A percentile compares a stretch with the other conserved stretches of the same genome.
Conservation (phyloP, 768 basidiomycete species). For the Gymnopilus dilepis region DNA sequence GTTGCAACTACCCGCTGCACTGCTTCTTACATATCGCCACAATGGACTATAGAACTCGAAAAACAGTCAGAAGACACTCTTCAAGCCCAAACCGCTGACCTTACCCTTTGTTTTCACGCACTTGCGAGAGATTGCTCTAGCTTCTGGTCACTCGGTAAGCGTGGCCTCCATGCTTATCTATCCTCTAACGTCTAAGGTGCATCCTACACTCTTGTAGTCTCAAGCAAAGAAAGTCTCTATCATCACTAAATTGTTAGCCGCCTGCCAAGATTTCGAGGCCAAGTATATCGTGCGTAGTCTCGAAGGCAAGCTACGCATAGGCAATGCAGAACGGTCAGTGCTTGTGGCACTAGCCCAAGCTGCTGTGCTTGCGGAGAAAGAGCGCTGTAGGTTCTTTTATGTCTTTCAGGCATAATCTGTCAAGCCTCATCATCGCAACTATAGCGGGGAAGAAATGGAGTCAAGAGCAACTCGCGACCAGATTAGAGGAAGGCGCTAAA, state of each 20-base stretch:
- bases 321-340: slow-evolving; percentile 96
- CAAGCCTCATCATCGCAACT: slow-evolving; percentile 2
- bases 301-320: slow-evolving; percentile 96
- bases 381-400: slow-evolving; percentile 46
- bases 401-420: slow-evolving; percentile 1
- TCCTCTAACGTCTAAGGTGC: slow-evolving; percentile 10
- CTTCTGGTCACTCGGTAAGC: slow-evolving; percentile 78
- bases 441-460: slow-evolving; percentile 76
- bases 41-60: slow-evolving; percentile 75
- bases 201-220: slow-evolving; percentile 54
- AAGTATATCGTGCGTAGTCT: slow-evolving; percentile 96
- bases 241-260: slow-evolving; percentile 91
- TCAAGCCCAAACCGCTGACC: slow-evolving; percentile 92
- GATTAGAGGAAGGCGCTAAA: slow-evolving; percentile 77
- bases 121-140: slow-evolving; percentile 88
- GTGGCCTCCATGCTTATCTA: background rate
- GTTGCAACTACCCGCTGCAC: background rate
- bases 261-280: slow-evolving; percentile 90
- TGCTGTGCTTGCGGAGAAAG: slow-evolving; percentile 80
- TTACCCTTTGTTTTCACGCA: slow-evolving; percentile 90
- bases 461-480: slow-evolving; percentile 70
- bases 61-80: slow-evolving; percentile 90
- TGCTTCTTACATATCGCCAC: background rate
- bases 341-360: slow-evolving; percentile 94
- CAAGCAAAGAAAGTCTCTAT: slow-evolving; percentile 95